Percentiles rank a stretch among this genome's conserved stretches.
phyloP scores from a whole-genome alignment of 1,284 basidiomycete genomes.

The Cryptococcus sp. region DNA sequence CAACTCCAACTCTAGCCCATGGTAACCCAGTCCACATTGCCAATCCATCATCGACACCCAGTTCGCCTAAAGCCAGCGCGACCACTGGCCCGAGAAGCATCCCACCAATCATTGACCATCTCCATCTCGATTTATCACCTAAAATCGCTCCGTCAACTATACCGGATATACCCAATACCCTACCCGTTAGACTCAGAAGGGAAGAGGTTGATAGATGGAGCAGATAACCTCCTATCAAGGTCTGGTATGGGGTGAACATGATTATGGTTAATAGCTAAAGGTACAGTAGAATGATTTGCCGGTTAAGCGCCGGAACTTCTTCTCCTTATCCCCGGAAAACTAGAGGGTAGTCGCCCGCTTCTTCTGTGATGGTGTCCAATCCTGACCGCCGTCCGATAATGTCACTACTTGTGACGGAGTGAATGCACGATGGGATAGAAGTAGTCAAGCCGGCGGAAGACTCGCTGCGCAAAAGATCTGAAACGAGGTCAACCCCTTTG shows the following conservation, averaged over 20 bases:
- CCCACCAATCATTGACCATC: conserved; percentile 32
- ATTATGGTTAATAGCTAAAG: too few species aligned
- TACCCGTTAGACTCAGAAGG: conserved; percentile 57
- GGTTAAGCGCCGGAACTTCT: too few species aligned
- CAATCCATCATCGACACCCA: conserved; percentile 53
- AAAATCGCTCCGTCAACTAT: conserved; percentile 57
- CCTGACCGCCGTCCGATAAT: too few species aligned
- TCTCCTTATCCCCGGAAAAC: too few species aligned
- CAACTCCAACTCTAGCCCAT: conserved; percentile 47
- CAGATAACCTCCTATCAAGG: conserved; percentile 60
- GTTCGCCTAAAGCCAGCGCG: conserved; percentile 28
- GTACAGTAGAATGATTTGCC: too few species aligned
- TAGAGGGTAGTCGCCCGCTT: too few species aligned
- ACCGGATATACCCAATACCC: conserved; percentile 61
- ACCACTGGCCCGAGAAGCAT: conserved; percentile 35
- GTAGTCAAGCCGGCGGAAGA: too few species aligned
- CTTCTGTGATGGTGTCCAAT: too few species aligned
- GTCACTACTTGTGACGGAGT: too few species aligned
- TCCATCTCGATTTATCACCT: conserved; percentile 47
- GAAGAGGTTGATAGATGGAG: conserved; percentile 57
- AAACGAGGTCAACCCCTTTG: too few species aligned
- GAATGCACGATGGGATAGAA: too few species aligned
- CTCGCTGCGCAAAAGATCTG: too few species aligned
- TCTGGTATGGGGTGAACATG: conserved; percentile 55
- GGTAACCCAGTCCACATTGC: conserved; percentile 38